A percentile compares a stretch with the other conserved stretches of the same genome.
Evolutionary conservation across 202 grass and related monocot genomes (phyloP).

Genomic region (Setaria viridis): DNA sequence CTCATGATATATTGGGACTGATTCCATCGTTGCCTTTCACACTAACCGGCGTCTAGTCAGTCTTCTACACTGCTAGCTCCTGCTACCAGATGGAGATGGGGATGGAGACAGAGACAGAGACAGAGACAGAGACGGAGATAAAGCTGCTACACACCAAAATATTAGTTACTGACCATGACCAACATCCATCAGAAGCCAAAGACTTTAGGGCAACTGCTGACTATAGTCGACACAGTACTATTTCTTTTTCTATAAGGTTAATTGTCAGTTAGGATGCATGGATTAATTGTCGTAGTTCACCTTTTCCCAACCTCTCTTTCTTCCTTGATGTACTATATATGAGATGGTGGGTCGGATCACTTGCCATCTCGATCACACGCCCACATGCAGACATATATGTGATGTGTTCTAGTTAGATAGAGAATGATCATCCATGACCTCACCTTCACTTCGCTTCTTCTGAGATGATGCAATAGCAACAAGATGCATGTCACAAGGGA

Average conservation of each 20-base stretch:
- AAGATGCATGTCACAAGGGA: no score
- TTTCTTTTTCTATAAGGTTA: neutral
- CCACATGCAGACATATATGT: neutral
- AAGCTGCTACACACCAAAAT: conserved; percentile 22
- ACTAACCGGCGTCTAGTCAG: neutral
- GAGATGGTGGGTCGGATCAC: conserved; percentile 32
- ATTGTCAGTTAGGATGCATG: neutral
- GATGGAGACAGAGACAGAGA: neutral
- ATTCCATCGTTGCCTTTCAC: no score
- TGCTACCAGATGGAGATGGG: neutral
- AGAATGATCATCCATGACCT: conserved; percentile 45
- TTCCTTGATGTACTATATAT: neutral
- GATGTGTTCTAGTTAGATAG: neutral
- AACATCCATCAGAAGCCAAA: neutral
- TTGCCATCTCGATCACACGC: conserved; percentile 18
- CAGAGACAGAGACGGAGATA: neutral
- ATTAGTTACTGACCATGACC: conserved; percentile 10
- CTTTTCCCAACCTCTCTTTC: neutral
- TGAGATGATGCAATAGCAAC: conserved; percentile 5
- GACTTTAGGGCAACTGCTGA: conserved; percentile 23
- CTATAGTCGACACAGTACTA: neutral
- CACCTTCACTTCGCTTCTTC: neutral
- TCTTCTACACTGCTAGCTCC: neutral
- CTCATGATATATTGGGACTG: no score
- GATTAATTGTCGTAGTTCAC: neutral